These are phyloP conservation scores for Kwoniella europaea DNA, from an alignment of 768 basidiomycete genomes.

Conservation along the genomic window DNA sequence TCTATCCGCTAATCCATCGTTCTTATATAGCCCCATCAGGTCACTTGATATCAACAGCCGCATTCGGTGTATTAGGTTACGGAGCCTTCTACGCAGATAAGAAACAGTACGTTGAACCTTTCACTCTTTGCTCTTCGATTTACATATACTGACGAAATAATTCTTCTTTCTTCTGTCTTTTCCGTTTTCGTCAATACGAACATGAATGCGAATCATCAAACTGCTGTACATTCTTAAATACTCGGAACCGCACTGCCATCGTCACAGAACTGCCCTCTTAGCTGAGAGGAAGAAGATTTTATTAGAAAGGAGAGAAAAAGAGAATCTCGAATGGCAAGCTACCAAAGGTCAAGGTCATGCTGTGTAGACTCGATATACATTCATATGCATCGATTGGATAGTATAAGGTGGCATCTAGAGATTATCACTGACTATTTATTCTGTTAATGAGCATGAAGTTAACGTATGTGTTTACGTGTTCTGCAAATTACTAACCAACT, in stretches of 20 bases:
- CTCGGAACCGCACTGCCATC: neutral
- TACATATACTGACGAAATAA: neutral
- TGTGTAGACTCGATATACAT: slow-evolving; percentile 8
- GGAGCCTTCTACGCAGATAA: slow-evolving; percentile 51
- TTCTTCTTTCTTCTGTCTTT: slow-evolving; percentile 1
- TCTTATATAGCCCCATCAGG: slow-evolving; percentile 41
- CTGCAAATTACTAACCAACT: too few species aligned
- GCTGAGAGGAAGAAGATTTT: slow-evolving; percentile 46
- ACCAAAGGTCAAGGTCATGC: slow-evolving; percentile 33
- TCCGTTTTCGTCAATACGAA: neutral
- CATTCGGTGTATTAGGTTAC: slow-evolving; percentile 51
- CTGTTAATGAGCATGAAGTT: too few species aligned
- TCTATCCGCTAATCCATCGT: neutral
- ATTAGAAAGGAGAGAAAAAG: slow-evolving; percentile 43
- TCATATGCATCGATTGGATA: neutral
- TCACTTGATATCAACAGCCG: slow-evolving; percentile 42
- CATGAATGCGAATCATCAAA: too few species aligned
- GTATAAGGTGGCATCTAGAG: neutral
- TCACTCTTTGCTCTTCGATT: neutral
- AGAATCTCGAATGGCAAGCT: slow-evolving; percentile 43
- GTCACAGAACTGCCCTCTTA: slow-evolving; percentile 42
- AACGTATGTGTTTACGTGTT: too few species aligned
- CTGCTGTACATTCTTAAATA: neutral
- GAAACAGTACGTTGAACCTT: slow-evolving; percentile 48
- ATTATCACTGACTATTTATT: too few species aligned